Percentiles rank a stretch among this genome's conserved stretches.
Evolutionary conservation across 1,284 basidiomycete genomes (phyloP).

Genomic region (Ganoderma sp.): DNA sequence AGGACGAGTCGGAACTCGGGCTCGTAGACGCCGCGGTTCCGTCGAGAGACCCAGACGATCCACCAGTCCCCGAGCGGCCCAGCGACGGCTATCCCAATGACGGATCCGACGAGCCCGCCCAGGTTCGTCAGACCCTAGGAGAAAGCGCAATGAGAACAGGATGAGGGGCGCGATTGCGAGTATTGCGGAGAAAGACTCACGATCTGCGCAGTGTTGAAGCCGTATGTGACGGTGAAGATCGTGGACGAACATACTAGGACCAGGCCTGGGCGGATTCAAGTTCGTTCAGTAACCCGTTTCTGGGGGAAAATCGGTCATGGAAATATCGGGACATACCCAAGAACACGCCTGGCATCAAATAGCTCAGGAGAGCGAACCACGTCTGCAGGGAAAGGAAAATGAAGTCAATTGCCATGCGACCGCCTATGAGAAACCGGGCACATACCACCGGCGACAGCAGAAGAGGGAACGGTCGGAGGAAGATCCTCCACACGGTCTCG

Average conservation of each 20-base stretch:
- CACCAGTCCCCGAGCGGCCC: constrained; percentile 51
- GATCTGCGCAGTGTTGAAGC: background rate
- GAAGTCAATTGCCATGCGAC: too few species aligned
- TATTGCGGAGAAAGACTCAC: background rate
- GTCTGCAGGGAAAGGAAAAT: too few species aligned
- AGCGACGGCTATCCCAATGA: constrained; percentile 46
- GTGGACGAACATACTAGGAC: background rate
- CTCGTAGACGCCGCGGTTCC: constrained; percentile 53
- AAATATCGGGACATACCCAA: background rate
- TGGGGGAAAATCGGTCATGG: too few species aligned
- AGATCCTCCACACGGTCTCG: too few species aligned
- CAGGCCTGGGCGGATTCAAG: background rate
- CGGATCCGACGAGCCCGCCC: constrained; percentile 50
- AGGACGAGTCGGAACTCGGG: constrained; percentile 54
- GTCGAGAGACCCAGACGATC: constrained; percentile 48
- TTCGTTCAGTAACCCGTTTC: too few species aligned
- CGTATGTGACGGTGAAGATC: background rate
- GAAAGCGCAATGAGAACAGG: too few species aligned
- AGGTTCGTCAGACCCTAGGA: constrained; percentile 47
- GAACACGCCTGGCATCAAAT: background rate
- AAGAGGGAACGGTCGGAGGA: too few species aligned
- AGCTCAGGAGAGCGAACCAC: background rate
- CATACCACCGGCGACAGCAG: too few species aligned
- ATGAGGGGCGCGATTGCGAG: too few species aligned
- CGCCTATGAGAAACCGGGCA: too few species aligned